These are phyloP conservation scores for Triticum dicoccoides DNA, from an alignment of 176 grass and related monocot species.

Conservation along the genomic window DNA sequence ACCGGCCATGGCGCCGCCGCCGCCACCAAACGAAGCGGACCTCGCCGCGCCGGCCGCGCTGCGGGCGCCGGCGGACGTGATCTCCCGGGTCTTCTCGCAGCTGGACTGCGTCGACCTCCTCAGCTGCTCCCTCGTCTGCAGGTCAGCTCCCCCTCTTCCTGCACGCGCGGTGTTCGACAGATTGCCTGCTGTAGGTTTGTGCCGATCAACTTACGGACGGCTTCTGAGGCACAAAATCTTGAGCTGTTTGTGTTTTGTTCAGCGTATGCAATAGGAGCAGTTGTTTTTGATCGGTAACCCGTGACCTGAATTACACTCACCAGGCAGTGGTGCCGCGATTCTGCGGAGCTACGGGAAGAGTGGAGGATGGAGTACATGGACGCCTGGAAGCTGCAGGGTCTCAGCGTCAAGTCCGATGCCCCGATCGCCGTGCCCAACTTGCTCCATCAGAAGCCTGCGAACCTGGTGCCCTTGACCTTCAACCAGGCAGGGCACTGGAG, in stretches of 20 bases:
- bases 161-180: slow-evolving; percentile 15
- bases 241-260: neutral
- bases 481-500: neutral
- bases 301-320: neutral
- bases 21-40: neutral
- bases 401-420: slow-evolving; percentile 31
- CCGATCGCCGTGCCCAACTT: slow-evolving; percentile 51
- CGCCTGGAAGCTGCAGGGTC: slow-evolving; percentile 55
- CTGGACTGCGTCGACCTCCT: slow-evolving; percentile 90
- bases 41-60: slow-evolving; percentile 34
- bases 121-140: slow-evolving; percentile 79
- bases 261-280: no score
- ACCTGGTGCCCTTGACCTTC: slow-evolving; percentile 46
- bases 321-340: slow-evolving; percentile 87
- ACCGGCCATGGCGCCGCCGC: slow-evolving; percentile 35
- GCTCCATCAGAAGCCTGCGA: slow-evolving; percentile 72
- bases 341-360: slow-evolving; percentile 59
- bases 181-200: neutral
- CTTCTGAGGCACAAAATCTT: neutral
- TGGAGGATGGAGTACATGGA: slow-evolving; percentile 87
- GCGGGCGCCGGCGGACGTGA: slow-evolving; percentile 57
- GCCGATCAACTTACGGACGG: neutral
- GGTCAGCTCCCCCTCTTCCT: neutral
- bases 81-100: slow-evolving; percentile 79
- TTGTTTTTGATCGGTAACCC: neutral